These are phyloP conservation scores for Eucalyptus decipiens DNA, from an alignment of 345 rosid species.

Conservation along the genomic window DNA sequence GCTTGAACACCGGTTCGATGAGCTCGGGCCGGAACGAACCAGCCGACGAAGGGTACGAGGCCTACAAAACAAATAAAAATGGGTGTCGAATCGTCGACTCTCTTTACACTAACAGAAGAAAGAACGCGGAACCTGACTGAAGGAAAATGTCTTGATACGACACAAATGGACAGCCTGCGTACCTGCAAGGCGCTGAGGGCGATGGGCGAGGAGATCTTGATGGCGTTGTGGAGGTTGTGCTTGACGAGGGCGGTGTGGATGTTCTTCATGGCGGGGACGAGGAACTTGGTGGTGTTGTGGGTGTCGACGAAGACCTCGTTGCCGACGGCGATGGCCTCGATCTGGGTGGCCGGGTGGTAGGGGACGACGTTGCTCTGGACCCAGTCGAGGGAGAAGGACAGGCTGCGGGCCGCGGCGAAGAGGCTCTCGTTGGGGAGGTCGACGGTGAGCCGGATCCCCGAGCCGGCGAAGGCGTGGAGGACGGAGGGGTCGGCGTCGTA, in stretches of 20 bases:
- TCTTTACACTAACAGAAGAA: neutral
- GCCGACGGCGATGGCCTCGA: slow-evolving; percentile 90
- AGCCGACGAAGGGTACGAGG: slow-evolving; percentile 86
- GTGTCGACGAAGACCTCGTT: slow-evolving; percentile 92
- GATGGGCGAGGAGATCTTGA: slow-evolving; percentile 79
- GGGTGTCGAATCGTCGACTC: neutral
- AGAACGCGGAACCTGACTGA: neutral
- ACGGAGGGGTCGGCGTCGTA: slow-evolving; percentile 80
- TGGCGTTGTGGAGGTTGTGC: slow-evolving; percentile 45
- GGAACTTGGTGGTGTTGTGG: slow-evolving; percentile 57
- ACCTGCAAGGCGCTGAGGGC: slow-evolving; percentile 71
- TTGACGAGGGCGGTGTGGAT: slow-evolving; percentile 60
- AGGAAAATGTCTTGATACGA: neutral
- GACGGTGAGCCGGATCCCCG: slow-evolving; percentile 74
- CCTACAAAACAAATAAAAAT: slow-evolving; percentile 7
- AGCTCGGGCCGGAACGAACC: slow-evolving; percentile 84
- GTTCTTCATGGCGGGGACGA: slow-evolving; percentile 78
- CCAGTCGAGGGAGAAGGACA: slow-evolving; percentile 54
- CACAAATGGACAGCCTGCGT: neutral
- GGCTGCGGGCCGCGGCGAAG: slow-evolving; percentile 42
- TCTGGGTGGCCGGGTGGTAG: slow-evolving; percentile 57
- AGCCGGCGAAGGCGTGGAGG: slow-evolving; percentile 63
- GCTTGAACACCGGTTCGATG: slow-evolving; percentile 57
- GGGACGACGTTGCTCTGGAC: slow-evolving; percentile 62
- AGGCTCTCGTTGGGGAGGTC: slow-evolving; percentile 76